Base-by-base conservation (phyloP, 225 moss, liverwort and hornwort species). In the Marchantia polymorpha region DNA sequence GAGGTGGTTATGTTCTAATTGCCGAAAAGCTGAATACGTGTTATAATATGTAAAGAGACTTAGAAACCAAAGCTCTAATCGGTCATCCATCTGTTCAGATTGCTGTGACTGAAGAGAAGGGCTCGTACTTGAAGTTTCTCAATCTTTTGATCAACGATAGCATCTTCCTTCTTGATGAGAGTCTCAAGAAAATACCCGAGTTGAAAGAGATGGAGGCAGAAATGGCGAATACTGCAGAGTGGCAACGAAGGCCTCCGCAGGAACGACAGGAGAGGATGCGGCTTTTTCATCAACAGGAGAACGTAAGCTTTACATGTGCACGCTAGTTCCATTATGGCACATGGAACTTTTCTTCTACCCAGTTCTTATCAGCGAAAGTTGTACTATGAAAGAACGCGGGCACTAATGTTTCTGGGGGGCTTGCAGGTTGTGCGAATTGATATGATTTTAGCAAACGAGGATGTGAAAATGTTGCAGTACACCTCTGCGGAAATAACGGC, bases 141-240 rank as follows among this genome's bases (percentile, higher is more conserved):
- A 99, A 99, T 83, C 85, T 99, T 79, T 87, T 99, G 65, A 94
- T 94, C 67, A 99, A 99, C 75, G 97, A 99, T 86, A 99, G 97
- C 79, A 99, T 99, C 78, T 99, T 99, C 78, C 91, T 99, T 77
- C 88, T 99, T 71, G 94, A 99, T 86, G 97, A 99, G 82, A 99
- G 97, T 79, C 81, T 99, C 51, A 99, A 99, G 84, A 99, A 92
- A 84, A 91, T 99, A 69, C 90, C 92, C 7, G 97, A 99, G 77
- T 89, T 99, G 14, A 99, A 89, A 71, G 93, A 91, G 82, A 93
- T 94, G 93, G 94, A 97, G 80, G 77, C 7, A 71, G 88, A 99
- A 86, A 87, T 99, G 85, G 87, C 81, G 23, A 90, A 87, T 71
- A 65, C 84, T 61, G 73, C 30, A 75, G 85, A 84, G 51, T 99